phyloP scores from a whole-genome alignment of 1,284 basidiomycete species.

The Stygiomarasmius scandens region DNA sequence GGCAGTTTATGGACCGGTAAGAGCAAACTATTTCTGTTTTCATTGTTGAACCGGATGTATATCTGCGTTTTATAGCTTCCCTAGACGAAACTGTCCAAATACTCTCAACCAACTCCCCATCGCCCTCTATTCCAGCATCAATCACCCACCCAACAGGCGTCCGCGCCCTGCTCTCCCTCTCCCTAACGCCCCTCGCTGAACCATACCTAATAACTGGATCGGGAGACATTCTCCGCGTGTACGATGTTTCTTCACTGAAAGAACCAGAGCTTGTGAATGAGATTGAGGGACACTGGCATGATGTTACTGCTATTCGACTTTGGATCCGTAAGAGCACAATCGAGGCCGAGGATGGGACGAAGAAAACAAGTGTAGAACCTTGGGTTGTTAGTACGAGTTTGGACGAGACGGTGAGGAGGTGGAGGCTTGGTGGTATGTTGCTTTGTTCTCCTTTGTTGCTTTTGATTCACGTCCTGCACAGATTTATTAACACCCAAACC shows the following conservation, averaged over 20 bases:
- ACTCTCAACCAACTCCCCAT: conserved; percentile 33
- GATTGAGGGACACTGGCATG: conserved; percentile 86
- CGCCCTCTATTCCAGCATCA: conserved; percentile 44
- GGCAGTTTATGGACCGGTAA: conserved; percentile 86
- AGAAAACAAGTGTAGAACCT: conserved; percentile 58
- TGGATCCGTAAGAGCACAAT: conserved; percentile 70
- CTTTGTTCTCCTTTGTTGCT: background rate
- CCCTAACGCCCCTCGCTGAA: conserved; percentile 59
- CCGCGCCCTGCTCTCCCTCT: conserved; percentile 72
- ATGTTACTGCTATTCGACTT: conserved; percentile 72
- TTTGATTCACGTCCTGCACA: conserved; percentile 25
- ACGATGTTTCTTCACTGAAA: conserved; percentile 64
- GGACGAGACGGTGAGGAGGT: conserved; percentile 84
- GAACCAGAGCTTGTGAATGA: conserved; percentile 68
- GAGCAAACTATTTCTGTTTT: too few species aligned
- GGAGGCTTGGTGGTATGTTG: conserved; percentile 71
- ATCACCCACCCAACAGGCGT: conserved; percentile 72
- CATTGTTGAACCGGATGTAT: too few species aligned
- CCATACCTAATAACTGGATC: conserved; percentile 79
- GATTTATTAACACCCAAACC: conserved; percentile 52
- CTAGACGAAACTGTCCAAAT: conserved; percentile 83
- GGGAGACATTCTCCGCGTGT: conserved; percentile 80
- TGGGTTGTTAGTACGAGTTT: conserved; percentile 84
- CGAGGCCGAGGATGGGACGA: conserved; percentile 44
- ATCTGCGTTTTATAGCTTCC: too few species aligned